Evolutionary conservation across 495 filamentous ascomycete genomes (phyloP).

Genomic region (Cudoniella acicularis): DNA sequence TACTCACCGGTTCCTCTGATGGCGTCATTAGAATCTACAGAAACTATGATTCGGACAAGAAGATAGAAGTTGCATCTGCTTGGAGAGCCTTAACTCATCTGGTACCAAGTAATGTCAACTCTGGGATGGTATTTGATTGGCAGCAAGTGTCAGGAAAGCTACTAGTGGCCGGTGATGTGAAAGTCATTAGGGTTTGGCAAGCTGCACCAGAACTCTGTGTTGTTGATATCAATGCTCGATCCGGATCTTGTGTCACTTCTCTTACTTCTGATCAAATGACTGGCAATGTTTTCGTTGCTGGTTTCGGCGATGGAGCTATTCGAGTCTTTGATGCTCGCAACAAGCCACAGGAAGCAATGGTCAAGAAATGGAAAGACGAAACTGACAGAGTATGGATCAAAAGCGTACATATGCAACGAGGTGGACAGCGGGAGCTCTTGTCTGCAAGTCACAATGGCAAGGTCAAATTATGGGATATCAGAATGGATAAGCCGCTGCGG

Average conservation of each 20-base stretch:
- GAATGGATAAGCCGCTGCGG: constrained; percentile 70
- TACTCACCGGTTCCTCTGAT: constrained; percentile 94
- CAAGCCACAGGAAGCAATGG: constrained; percentile 78
- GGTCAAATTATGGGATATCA: constrained; percentile 94
- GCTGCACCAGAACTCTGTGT: constrained; percentile 90
- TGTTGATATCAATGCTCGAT: constrained; percentile 91
- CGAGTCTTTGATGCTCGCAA: constrained; percentile 89
- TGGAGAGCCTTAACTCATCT: constrained; percentile 93
- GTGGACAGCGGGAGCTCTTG: constrained; percentile 84
- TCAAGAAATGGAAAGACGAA: constrained; percentile 88
- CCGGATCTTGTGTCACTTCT: constrained; percentile 91
- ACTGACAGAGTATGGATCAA: constrained; percentile 86
- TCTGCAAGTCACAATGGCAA: constrained; percentile 86
- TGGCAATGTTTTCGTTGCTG: constrained; percentile 90
- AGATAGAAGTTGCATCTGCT: constrained; percentile 81
- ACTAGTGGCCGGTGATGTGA: constrained; percentile 92
- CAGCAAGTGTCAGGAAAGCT: constrained; percentile 94
- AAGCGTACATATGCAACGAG: constrained; percentile 95
- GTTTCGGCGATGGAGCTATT: constrained; percentile 95
- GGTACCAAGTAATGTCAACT: constrained; percentile 86
- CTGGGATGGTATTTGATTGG: constrained; percentile 96
- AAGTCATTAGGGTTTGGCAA: constrained; percentile 94
- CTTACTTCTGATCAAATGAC: constrained; percentile 96
- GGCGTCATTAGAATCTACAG: constrained; percentile 92
- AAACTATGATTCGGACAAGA: constrained; percentile 70